Conservation (phyloP, 345 rosid species). For the Salix brachista region DNA sequence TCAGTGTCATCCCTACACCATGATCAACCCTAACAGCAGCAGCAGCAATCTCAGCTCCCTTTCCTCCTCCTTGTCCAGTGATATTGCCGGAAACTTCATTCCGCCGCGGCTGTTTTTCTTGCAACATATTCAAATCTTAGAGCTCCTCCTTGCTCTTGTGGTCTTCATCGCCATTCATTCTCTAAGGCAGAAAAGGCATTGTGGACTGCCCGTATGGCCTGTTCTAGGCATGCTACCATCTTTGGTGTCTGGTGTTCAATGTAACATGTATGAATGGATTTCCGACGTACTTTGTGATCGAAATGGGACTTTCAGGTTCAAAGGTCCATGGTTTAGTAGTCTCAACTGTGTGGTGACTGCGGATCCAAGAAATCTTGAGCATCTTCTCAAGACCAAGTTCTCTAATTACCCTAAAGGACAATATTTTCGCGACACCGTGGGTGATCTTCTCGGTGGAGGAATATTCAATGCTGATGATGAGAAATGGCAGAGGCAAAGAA, state of each 20-base stretch:
- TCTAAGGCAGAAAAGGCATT: constrained; percentile 43
- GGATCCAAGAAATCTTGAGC: constrained; percentile 82
- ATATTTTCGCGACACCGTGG: constrained; percentile 57
- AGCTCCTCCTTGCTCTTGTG: constrained; percentile 46
- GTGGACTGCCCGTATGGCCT: constrained; percentile 79
- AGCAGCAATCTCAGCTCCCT: constrained; percentile 30
- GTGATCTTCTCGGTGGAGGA: constrained; percentile 84
- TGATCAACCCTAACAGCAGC: constrained; percentile 34
- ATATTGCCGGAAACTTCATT: constrained; percentile 3
- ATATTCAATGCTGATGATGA: constrained; percentile 86
- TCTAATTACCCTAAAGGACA: constrained; percentile 78
- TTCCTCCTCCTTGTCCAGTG: constrained; percentile 20
- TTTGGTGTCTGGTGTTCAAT: constrained; percentile 36
- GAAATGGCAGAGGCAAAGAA: constrained; percentile 81
- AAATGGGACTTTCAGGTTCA: constrained; percentile 74
- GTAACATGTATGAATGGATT: constrained; percentile 70
- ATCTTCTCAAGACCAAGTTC: constrained; percentile 85
- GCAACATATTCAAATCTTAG: constrained; percentile 46
- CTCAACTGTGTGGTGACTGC: constrained; percentile 72
- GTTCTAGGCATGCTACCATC: constrained; percentile 92
- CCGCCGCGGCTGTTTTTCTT: constrained; percentile 32
- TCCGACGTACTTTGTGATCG: constrained; percentile 48
- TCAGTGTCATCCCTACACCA: constrained; percentile 33
- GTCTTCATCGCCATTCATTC: constrained; percentile 49
- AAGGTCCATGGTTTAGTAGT: constrained; percentile 76